Conservation (phyloP, 345 rosid species). For the Orychophragmus violaceus region DNA sequence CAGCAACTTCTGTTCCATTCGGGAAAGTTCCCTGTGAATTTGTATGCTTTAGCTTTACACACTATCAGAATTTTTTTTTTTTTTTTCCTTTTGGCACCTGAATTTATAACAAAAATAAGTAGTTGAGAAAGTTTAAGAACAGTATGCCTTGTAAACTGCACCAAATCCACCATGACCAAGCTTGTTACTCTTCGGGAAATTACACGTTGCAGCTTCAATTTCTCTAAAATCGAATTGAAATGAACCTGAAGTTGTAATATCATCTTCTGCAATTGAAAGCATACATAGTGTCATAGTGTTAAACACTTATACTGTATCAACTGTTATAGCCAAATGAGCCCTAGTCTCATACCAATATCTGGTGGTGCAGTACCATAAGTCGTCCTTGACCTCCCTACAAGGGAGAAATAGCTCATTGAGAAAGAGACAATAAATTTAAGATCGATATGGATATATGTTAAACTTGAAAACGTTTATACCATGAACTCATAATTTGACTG, state of each 20-base stretch:
- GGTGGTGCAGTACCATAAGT: background rate
- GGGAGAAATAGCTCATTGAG: background rate
- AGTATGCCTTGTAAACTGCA: constrained; percentile 32
- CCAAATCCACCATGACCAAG: constrained; percentile 3
- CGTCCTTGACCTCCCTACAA: background rate
- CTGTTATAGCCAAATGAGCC: background rate
- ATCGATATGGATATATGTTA: background rate
- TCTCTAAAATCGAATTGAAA: constrained; percentile 21
- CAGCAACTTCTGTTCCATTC: constrained; percentile 39
- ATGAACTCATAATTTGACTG: background rate
- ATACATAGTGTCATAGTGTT: background rate
- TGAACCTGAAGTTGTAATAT: constrained; percentile 30
- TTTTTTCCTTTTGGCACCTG: background rate
- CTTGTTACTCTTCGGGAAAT: background rate
- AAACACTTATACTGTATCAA: background rate
- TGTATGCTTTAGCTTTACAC: background rate
- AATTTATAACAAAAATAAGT: background rate
- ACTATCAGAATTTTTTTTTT: background rate
- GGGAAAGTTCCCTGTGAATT: constrained; percentile 7
- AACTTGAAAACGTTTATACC: background rate
- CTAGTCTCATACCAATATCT: background rate
- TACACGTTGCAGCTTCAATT: constrained; percentile 23
- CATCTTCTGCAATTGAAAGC: constrained; percentile 30
- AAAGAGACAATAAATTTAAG: background rate
- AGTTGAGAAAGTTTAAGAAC: background rate